These are phyloP conservation scores for Entomortierella beljakovae DNA, from an alignment of 192 early-diverging fungal species.

Conservation along the genomic window DNA sequence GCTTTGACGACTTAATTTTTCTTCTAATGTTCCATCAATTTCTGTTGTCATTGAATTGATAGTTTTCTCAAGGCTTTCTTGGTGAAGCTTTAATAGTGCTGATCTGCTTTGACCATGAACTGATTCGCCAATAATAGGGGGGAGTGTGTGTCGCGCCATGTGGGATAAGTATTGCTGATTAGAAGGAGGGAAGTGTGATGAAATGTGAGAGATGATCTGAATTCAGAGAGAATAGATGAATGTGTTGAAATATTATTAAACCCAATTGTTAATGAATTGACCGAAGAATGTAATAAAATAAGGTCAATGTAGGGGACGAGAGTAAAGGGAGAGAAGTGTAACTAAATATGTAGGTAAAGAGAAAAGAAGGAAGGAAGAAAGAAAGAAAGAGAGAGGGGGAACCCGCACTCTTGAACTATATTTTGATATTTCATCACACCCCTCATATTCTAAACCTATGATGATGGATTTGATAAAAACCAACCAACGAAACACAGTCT, in stretches of 20 bases:
- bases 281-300: background rate
- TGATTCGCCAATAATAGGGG: constrained; percentile 23
- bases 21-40: constrained; percentile 7
- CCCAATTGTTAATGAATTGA: no score
- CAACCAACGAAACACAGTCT: no score
- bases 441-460: no score
- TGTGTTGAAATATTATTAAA: background rate
- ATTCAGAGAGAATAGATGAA: background rate
- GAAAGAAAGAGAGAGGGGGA: background rate
- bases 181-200: background rate
- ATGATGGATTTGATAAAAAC: no score
- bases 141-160: constrained; percentile 42
- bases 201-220: background rate
- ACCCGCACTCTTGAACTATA: no score
- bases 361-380: background rate
- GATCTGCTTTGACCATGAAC: constrained; percentile 42
- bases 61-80: constrained; percentile 34
- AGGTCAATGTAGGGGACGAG: background rate
- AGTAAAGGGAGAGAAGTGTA: background rate
- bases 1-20: no score
- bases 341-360: background rate
- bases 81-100: constrained; percentile 32
- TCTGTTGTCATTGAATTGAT: constrained; percentile 25
- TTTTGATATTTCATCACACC: no score
- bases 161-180: background rate